These are phyloP conservation scores for Annulohypoxylon bovei DNA, from an alignment of 495 filamentous ascomycete genomes.

Conservation along the genomic window DNA sequence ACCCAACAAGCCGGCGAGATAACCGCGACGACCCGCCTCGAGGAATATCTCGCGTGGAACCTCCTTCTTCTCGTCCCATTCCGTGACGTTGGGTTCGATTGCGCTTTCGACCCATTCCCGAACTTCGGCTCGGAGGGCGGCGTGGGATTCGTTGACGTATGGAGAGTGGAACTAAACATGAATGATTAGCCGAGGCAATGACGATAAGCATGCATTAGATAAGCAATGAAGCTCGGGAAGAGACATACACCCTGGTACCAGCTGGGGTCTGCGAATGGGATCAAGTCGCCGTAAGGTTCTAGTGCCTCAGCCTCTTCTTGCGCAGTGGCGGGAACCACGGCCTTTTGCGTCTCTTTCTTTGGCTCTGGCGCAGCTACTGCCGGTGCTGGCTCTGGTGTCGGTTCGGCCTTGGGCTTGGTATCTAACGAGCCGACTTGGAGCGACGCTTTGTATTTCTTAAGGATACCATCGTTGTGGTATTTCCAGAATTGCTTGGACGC, in stretches of 20 bases:
- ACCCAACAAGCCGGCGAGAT: slow-evolving; percentile 89
- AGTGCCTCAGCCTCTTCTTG: slow-evolving; percentile 71
- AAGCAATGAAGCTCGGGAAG: background rate
- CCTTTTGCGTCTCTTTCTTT: slow-evolving; percentile 61
- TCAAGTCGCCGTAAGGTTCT: slow-evolving; percentile 84
- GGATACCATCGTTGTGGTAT: slow-evolving; percentile 92
- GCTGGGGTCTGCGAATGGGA: slow-evolving; percentile 90
- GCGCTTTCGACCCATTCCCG: slow-evolving; percentile 90
- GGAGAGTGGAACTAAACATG: slow-evolving; percentile 89
- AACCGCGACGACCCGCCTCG: slow-evolving; percentile 91
- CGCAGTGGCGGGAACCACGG: slow-evolving; percentile 57
- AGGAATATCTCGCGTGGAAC: slow-evolving; percentile 91
- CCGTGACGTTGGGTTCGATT: slow-evolving; percentile 89
- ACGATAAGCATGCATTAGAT: background rate
- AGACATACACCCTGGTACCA: slow-evolving; percentile 91
- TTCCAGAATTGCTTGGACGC: slow-evolving; percentile 99
- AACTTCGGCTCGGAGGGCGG: slow-evolving; percentile 86
- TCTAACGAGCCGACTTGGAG: slow-evolving; percentile 92
- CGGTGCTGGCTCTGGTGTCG: slow-evolving; percentile 54
- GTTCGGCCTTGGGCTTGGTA: slow-evolving; percentile 73
- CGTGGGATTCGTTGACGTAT: slow-evolving; percentile 94
- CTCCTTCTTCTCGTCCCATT: slow-evolving; percentile 95
- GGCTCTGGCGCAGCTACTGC: slow-evolving; percentile 63
- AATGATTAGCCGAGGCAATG: slow-evolving; percentile 7
- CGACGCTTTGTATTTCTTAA: slow-evolving; percentile 93